Percentiles rank a stretch among this genome's conserved stretches.
Evolutionary conservation across 2,329 filamentous ascomycete genomes (phyloP).

Genomic region (Cordyceps cicadae): DNA sequence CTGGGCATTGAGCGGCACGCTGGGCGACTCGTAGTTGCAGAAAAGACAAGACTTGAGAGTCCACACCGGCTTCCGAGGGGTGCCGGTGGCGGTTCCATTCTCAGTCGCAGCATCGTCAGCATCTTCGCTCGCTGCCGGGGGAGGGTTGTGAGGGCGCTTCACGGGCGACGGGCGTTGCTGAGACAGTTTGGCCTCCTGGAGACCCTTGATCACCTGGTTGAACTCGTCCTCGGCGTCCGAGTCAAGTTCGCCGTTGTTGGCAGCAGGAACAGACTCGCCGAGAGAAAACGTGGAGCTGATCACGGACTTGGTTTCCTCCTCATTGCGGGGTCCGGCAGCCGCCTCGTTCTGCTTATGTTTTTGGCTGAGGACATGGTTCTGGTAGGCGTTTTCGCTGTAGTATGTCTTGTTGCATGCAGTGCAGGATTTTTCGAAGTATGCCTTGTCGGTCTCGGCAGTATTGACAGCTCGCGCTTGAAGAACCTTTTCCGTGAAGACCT

Average conservation of each 20-base stretch:
- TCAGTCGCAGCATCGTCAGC: slow-evolving; percentile 29
- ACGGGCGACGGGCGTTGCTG: slow-evolving; percentile 41
- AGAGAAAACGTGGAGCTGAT: slow-evolving; percentile 88
- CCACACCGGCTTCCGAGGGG: slow-evolving; percentile 27
- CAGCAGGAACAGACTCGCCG: slow-evolving; percentile 60
- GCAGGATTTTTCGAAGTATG: slow-evolving; percentile 79
- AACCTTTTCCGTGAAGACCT: slow-evolving; percentile 93
- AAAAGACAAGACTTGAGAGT: slow-evolving; percentile 65
- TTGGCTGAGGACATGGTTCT: slow-evolving; percentile 83
- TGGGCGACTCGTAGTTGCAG: slow-evolving; percentile 79
- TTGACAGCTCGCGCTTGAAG: slow-evolving; percentile 80
- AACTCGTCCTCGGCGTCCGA: slow-evolving; percentile 68
- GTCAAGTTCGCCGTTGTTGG: slow-evolving; percentile 44
- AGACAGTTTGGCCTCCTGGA: slow-evolving; percentile 66
- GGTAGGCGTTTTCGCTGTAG: slow-evolving; percentile 92
- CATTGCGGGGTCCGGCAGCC: slow-evolving; percentile 33
- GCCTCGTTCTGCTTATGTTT: slow-evolving; percentile 66
- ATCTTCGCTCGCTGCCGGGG: slow-evolving; percentile 40
- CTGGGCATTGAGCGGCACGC: slow-evolving; percentile 63
- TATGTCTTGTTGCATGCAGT: slow-evolving; percentile 82
- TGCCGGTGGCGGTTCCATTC: slow-evolving; percentile 31
- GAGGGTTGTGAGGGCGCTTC: slow-evolving; percentile 46
- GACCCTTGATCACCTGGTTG: slow-evolving; percentile 64
- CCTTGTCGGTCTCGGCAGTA: slow-evolving; percentile 76
- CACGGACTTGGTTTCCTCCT: slow-evolving; percentile 70